Conservation (phyloP, 2,329 filamentous ascomycete species). For the Stagonosporopsis cucurbitacearum region DNA sequence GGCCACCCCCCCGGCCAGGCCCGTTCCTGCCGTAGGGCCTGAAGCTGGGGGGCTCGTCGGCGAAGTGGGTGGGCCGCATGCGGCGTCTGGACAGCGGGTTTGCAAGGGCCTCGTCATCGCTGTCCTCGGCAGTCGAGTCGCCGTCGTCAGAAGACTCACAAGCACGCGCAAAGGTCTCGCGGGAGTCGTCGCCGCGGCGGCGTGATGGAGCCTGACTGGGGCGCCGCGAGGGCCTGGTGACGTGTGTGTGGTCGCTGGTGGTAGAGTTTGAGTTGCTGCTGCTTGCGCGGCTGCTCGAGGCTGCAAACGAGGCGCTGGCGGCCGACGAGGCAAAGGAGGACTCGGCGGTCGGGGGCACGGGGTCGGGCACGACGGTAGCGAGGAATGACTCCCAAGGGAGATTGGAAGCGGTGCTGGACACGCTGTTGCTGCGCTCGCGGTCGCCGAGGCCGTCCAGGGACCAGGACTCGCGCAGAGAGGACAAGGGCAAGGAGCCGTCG, state of each 20-base stretch:
- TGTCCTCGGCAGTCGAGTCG: constrained; percentile 57
- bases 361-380: constrained; percentile 80
- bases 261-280: constrained; percentile 56
- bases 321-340: constrained; percentile 80
- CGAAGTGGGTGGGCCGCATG: constrained; percentile 29
- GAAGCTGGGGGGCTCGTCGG: constrained; percentile 39
- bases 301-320: constrained; percentile 59
- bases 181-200: constrained; percentile 16
- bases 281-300: constrained; percentile 53
- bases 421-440: constrained; percentile 70
- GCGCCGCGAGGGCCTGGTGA: constrained; percentile 47
- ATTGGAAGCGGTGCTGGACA: constrained; percentile 65
- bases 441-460: constrained; percentile 79
- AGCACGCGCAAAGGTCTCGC: constrained; percentile 58
- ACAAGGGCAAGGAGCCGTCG: constrained; percentile 45
- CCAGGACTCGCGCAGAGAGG: constrained; percentile 49
- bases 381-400: constrained; percentile 81
- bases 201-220: constrained; percentile 39
- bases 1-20: constrained; percentile 36
- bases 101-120: constrained; percentile 57
- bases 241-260: constrained; percentile 46
- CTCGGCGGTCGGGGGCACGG: constrained; percentile 77
- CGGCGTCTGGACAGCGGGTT: constrained; percentile 23
- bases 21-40: constrained; percentile 39
- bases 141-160: constrained; percentile 56